Evolutionary conservation across 176 grass and related monocot species (phyloP).

Genomic region (Saccharum officinarum): DNA sequence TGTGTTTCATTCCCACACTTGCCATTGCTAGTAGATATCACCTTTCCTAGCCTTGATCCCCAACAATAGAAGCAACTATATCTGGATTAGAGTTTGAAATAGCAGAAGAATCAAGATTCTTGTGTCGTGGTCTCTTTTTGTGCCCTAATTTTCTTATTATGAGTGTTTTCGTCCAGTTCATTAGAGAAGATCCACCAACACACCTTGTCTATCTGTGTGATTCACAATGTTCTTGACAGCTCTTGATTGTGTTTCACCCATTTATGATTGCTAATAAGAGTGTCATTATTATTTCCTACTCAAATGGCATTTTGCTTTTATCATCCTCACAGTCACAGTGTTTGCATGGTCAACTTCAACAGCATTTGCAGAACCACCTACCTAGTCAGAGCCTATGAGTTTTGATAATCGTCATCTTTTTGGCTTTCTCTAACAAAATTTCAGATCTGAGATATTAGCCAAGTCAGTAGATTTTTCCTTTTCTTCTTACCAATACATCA

Average conservation of each 20-base stretch:
- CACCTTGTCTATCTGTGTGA: conserved; percentile 41
- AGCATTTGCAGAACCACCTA: conserved; percentile 10
- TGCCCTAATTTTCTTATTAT: conserved; percentile 56
- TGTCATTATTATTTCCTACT: conserved; percentile 13
- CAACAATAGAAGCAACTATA: conserved; percentile 2
- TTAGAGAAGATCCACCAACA: conserved; percentile 68
- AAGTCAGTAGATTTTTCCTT: neutral
- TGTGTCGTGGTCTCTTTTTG: conserved; percentile 34
- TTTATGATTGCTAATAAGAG: conserved; percentile 28
- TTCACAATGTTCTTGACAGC: conserved; percentile 35
- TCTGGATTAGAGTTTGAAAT: conserved; percentile 30
- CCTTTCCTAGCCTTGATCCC: conserved; percentile 34
- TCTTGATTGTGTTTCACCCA: conserved; percentile 17
- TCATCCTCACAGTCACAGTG: conserved; percentile 24
- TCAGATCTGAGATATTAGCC: conserved; percentile 39
- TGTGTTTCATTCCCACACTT: conserved; percentile 14
- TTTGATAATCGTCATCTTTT: conserved; percentile 63
- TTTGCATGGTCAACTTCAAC: conserved; percentile 41
- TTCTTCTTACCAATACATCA: neutral
- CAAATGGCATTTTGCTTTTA: conserved; percentile 22
- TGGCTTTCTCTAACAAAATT: conserved; percentile 50
- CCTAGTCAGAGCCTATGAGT: conserved; percentile 43
- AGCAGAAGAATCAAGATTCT: conserved; percentile 42
- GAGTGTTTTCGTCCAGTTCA: conserved; percentile 56
- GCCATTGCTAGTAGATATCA: conserved; percentile 2